These are phyloP conservation scores for Yarrowia sp. DNA, from an alignment of 805 yeast species.

Conservation along the genomic window DNA sequence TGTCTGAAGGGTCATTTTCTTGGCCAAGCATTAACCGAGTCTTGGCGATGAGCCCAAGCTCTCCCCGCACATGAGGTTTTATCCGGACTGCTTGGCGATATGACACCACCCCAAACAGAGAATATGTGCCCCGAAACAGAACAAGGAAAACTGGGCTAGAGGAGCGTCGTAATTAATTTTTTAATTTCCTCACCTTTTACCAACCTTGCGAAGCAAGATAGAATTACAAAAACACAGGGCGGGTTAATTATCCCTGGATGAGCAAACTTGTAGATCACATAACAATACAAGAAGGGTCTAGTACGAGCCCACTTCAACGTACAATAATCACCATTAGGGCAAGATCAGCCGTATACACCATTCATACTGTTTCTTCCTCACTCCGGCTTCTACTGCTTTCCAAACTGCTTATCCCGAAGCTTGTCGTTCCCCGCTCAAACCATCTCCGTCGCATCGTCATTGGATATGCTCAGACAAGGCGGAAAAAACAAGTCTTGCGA, in stretches of 20 bases:
- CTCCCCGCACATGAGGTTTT: conserved; percentile 1
- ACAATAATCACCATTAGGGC: no score
- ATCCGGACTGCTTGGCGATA: conserved; percentile 10
- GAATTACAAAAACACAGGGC: background rate
- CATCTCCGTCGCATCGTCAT: conserved; percentile 29
- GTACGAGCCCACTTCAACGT: no score
- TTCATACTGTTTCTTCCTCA: no score
- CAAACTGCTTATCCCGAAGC: background rate
- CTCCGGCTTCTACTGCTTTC: background rate
- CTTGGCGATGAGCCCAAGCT: conserved; percentile 27
- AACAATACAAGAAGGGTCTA: no score
- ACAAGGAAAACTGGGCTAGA: background rate
- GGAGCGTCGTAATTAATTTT: background rate
- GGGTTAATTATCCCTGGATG: no score
- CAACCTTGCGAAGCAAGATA: conserved; percentile 4
- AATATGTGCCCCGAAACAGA: background rate
- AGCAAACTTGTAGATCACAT: no score
- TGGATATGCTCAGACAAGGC: background rate
- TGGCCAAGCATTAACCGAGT: background rate
- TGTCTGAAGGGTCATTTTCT: background rate
- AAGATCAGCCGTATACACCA: no score
- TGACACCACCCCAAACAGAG: background rate
- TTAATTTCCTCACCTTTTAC: conserved; percentile 10
- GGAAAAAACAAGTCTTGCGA: conserved; percentile 2
- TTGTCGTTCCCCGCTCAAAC: conserved; percentile 16